Conservation (phyloP, 192 early-diverging fungal species). For the Podila minutissima region DNA sequence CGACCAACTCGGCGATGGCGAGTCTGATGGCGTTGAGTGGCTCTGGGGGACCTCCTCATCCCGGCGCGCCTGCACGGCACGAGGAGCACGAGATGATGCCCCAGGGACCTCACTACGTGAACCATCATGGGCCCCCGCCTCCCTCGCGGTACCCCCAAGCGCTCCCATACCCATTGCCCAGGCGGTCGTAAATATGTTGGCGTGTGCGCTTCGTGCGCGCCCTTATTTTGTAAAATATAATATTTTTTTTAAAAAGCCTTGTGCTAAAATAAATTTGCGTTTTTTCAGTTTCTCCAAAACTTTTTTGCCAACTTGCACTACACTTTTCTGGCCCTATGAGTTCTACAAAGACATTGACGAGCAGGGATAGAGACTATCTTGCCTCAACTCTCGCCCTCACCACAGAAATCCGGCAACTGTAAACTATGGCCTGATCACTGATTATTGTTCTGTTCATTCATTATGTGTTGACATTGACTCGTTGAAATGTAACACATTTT, state of each 20-base stretch:
- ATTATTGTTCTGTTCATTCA: background rate
- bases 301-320: background rate
- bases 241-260: conserved; percentile 1
- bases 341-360: conserved; percentile 18
- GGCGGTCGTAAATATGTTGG: conserved; percentile 19
- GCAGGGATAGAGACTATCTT: conserved; percentile 34
- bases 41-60: conserved; percentile 14
- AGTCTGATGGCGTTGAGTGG: conserved; percentile 32
- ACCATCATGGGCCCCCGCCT: conserved; percentile 11
- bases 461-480: background rate
- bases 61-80: conserved; percentile 3
- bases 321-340: conserved; percentile 15
- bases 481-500: background rate
- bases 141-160: conserved; percentile 17
- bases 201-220: background rate
- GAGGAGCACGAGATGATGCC: conserved; percentile 39
- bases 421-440: background rate
- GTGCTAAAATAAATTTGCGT: background rate
- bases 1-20: conserved; percentile 27
- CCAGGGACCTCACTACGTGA: background rate
- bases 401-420: conserved; percentile 40
- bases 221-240: background rate
- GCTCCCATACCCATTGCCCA: conserved; percentile 34
- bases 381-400: conserved; percentile 15
- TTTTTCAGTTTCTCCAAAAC: conserved; percentile 15